Evolutionary conservation across 345 rosid species (phyloP), one percentile per base, ranked within the genome.

Genomic region (Anacardium occidentale): DNA sequence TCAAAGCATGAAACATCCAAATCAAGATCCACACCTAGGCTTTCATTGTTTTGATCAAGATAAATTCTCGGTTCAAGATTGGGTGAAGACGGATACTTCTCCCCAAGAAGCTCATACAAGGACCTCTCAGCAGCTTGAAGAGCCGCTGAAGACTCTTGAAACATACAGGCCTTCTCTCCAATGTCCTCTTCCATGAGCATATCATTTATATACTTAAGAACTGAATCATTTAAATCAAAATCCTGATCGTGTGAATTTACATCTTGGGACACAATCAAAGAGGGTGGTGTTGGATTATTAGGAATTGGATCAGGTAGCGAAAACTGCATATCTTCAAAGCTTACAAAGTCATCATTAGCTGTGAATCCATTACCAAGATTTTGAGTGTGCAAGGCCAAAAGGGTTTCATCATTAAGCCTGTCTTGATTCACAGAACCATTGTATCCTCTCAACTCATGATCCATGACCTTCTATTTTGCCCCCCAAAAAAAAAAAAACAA

Each of bases 111-210:
- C 61, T 86, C 90, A 55, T 86, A 89, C 2, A 85, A 81, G 0
- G 90, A 79, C 64, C 82, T 89, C 81, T 89, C 93, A 0, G 89
- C 86, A 25, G 84, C 90, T 68, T 85, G 87, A 26, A 89, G 85
- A 3, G 90, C 90, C 4, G 79, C 87, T 0, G 89, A 82, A 22
- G 88, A 81, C 78, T 86, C 90, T 25, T 83, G 90, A 78, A 82
- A 81, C 85, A 73, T 77, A 40, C 86, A 79, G 2, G 77, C 56
- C 68, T 85, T 86, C 78, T 85, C 90, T 71, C 79, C 90, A 75
- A 78, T 83, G 72, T 88, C 90, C 75, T 84, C 92, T 72, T 86
- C 90, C 93, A 89, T 80, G 42, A 89, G 87, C 76, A 89, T 85
- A 76, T 82, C 72, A 55, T 13, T 83, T 8, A 89, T 86, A 61